phyloP scores from a whole-genome alignment of 306 rosid genomes.

The Myrica gale region DNA sequence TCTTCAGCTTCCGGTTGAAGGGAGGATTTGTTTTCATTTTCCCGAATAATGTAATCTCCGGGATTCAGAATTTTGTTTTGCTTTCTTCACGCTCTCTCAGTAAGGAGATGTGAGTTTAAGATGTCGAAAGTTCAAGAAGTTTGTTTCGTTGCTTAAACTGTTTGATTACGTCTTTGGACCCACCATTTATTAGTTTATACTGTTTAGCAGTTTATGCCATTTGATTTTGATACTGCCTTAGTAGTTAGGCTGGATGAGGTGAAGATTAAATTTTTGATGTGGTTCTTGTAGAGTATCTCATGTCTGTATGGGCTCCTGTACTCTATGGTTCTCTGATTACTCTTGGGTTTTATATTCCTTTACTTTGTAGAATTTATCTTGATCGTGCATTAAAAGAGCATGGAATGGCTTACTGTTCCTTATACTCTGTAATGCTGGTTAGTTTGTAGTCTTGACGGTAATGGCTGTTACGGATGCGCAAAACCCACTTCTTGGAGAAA shows the following conservation, averaged over 20 bases:
- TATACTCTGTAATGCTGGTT: slow-evolving; percentile 41
- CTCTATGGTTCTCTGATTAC: not conserved
- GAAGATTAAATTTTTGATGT: not conserved
- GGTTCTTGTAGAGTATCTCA: not conserved
- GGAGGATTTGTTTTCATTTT: not conserved
- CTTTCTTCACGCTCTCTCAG: not conserved
- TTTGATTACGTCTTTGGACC: not conserved
- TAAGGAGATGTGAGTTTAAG: not conserved
- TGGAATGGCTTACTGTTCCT: slow-evolving; percentile 5
- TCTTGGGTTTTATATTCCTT: not conserved
- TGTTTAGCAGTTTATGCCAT: not conserved
- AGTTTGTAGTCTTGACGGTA: slow-evolving; percentile 33
- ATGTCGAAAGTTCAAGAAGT: not conserved
- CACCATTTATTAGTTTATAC: no score
- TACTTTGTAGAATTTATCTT: slow-evolving; percentile 18
- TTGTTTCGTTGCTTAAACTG: not conserved
- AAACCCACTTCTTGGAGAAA: slow-evolving; percentile 71
- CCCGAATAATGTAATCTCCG: not conserved
- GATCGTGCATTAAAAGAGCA: not conserved
- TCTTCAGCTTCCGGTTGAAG: not conserved
- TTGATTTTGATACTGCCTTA: not conserved
- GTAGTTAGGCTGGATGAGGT: not conserved
- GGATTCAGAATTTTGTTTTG: slow-evolving; percentile 5
- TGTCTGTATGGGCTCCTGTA: not conserved
- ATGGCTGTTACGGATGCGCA: slow-evolving; percentile 83